Conservation (phyloP, 495 filamentous ascomycete species). For the Daldinia decipiens region DNA sequence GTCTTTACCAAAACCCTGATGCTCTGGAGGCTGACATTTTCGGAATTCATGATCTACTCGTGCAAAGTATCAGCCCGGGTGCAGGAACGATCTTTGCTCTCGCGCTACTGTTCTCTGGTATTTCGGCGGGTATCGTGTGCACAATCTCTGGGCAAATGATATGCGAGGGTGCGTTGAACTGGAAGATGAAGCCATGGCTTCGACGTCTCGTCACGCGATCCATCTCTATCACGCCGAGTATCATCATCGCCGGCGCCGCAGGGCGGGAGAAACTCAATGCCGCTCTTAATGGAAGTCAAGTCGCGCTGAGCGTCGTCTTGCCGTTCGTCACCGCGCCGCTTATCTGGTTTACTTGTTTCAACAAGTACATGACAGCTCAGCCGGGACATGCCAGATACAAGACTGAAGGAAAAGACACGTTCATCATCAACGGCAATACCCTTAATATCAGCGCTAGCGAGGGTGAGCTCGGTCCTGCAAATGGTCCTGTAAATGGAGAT, state of each 20-base stretch:
- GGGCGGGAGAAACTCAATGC: conserved; percentile 75
- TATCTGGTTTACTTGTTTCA: conserved; percentile 86
- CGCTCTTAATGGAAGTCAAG: conserved; percentile 82
- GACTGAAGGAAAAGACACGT: conserved; percentile 40
- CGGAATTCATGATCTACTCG: conserved; percentile 81
- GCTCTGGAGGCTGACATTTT: conserved; percentile 79
- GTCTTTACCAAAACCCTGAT: conserved; percentile 69
- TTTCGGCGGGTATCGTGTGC: conserved; percentile 81
- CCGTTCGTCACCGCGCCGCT: conserved; percentile 85
- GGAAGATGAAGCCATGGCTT: conserved; percentile 75
- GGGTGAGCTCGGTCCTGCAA: conserved; percentile 35
- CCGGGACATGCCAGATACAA: conserved; percentile 49
- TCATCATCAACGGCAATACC: conserved; percentile 25
- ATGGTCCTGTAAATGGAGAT: conserved; percentile 14
- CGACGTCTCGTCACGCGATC: conserved; percentile 75
- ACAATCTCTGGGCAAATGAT: conserved; percentile 89
- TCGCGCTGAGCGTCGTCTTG: conserved; percentile 80
- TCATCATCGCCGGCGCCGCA: conserved; percentile 82
- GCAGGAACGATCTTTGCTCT: conserved; percentile 80
- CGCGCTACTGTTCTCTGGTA: conserved; percentile 79
- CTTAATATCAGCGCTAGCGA: conserved; percentile 19
- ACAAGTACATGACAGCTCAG: conserved; percentile 81
- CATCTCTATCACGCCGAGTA: conserved; percentile 82
- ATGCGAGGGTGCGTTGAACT: conserved; percentile 78
- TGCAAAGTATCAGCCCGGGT: conserved; percentile 72